Base-by-base conservation (phyloP, 2,329 filamentous ascomycete species). In the Alternaria ethzedia region DNA sequence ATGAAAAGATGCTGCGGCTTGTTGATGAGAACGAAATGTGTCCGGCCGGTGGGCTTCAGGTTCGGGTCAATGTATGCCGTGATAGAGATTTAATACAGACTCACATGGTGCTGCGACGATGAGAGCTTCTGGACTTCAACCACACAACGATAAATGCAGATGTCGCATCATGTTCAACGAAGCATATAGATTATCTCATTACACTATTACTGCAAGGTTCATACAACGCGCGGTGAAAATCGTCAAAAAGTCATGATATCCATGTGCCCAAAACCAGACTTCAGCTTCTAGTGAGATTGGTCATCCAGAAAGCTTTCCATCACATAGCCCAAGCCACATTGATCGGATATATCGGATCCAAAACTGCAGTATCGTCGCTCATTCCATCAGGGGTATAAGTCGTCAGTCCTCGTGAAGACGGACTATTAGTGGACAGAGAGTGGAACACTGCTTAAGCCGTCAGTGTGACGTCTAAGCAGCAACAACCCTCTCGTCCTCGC, bases 401-500 rank as follows among this genome's bases (percentile, higher is more conserved):
- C 71, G 69, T 69, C 61, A 68, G 68, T 62, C 66, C 41, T 62
- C 51, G 64, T 57, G 54, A 66, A 70, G 68, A 65, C 63, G 59
- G 62, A 71, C 60, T 70, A 68, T 74, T 70, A 73, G 65, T 64
- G 62, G 67, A 71, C 56, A 54, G 32, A 63, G 63, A 68, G 66
- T 61, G 59, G 54, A 70, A 63, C 57, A 66, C 70, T 72, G 67
- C 61, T 57, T 44, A 61, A 36, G 54, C 41, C 47, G 66, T 73
- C 70, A 77, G 64, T 59, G 64, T 32, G 58, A 56, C 45, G 30
- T 59, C 63, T 74, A 79, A 64, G 74, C 75, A 67, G 70, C 77
- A 62, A 80, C 66, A 8, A 63, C 57, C 50, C 82, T 79, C 77
- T 84, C 82, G 64, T 84, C 83, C 68, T 85, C 83, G 13, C 83